Percentiles rank a stretch among this genome's conserved stretches.
Conservation (phyloP, 2,329 filamentous ascomycete species). For the Aspergillus udagawae region DNA sequence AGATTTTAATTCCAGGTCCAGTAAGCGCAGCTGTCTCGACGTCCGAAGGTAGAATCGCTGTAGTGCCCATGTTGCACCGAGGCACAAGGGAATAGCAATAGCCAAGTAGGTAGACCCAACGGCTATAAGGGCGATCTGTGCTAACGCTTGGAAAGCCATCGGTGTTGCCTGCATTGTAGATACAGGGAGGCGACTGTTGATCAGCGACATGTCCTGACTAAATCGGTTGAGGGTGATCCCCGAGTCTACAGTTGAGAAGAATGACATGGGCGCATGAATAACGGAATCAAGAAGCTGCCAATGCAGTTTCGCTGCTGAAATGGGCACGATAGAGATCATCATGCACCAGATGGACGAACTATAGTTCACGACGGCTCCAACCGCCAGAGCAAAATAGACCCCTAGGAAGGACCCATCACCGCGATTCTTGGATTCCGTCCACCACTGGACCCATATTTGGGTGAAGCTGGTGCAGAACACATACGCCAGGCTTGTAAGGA, state of each 20-base stretch:
- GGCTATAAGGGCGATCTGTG: conserved; percentile 18
- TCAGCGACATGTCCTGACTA: conserved; percentile 26
- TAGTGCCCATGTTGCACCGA: conserved; percentile 38
- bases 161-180: background rate
- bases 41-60: conserved; percentile 45
- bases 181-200: conserved; percentile 20
- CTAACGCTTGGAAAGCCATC: background rate
- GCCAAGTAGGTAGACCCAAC: conserved; percentile 33
- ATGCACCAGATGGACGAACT: background rate
- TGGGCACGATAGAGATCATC: conserved; percentile 2
- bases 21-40: conserved; percentile 45
- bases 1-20: conserved; percentile 51
- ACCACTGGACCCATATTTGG: conserved; percentile 43
- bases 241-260: conserved; percentile 11
- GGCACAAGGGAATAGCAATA: conserved; percentile 37
- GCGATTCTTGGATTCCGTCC: background rate
- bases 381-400: background rate
- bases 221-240: conserved; percentile 17
- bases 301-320: conserved; percentile 4
- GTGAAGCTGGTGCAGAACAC: conserved; percentile 21
- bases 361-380: background rate
- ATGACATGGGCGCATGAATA: conserved; percentile 10
- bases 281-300: conserved; percentile 2
- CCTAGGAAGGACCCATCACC: background rate
- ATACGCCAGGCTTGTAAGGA: background rate